Conservation (phyloP, 495 filamentous ascomycete species). For the Stereocaulon alpinum region DNA sequence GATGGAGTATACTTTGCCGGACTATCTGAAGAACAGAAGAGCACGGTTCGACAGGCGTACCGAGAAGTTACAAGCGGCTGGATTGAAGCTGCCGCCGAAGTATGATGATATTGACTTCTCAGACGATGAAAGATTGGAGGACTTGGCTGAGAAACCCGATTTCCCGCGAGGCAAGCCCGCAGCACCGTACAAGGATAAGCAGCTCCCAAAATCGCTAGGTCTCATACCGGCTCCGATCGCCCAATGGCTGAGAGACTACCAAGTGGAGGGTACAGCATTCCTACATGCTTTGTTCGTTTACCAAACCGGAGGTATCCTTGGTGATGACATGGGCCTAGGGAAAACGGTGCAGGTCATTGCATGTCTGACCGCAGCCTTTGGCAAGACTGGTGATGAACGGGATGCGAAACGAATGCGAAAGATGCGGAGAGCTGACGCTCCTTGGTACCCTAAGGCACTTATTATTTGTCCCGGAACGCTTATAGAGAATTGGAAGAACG, state of each 20-base stretch:
- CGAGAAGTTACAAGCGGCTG: slow-evolving; percentile 51
- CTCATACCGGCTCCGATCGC: slow-evolving; percentile 84
- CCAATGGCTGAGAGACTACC: slow-evolving; percentile 87
- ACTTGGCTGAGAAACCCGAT: slow-evolving; percentile 56
- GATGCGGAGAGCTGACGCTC: slow-evolving; percentile 46
- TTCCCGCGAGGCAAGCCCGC: slow-evolving; percentile 54
- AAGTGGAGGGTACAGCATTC: slow-evolving; percentile 76
- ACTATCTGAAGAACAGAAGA: slow-evolving; percentile 46
- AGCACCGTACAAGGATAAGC: slow-evolving; percentile 62
- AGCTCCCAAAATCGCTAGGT: slow-evolving; percentile 64
- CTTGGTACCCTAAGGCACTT: slow-evolving; percentile 80
- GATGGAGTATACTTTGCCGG: slow-evolving; percentile 48
- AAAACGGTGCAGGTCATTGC: slow-evolving; percentile 97
- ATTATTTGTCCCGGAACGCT: slow-evolving; percentile 83
- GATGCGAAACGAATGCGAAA: slow-evolving; percentile 90
- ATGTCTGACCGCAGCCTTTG: slow-evolving; percentile 86
- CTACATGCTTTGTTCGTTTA: slow-evolving; percentile 85
- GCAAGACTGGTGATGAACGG: slow-evolving; percentile 85
- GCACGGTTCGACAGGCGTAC: slow-evolving; percentile 41
- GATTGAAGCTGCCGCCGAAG: slow-evolving; percentile 65
- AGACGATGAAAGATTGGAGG: slow-evolving; percentile 60
- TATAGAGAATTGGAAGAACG: slow-evolving; percentile 82
- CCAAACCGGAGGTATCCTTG: slow-evolving; percentile 81
- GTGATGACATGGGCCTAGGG: slow-evolving; percentile 95
- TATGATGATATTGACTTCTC: slow-evolving; percentile 81